These are phyloP conservation scores for Fonsecaea erecta DNA, from an alignment of 2,329 filamentous ascomycete species.

Conservation along the genomic window DNA sequence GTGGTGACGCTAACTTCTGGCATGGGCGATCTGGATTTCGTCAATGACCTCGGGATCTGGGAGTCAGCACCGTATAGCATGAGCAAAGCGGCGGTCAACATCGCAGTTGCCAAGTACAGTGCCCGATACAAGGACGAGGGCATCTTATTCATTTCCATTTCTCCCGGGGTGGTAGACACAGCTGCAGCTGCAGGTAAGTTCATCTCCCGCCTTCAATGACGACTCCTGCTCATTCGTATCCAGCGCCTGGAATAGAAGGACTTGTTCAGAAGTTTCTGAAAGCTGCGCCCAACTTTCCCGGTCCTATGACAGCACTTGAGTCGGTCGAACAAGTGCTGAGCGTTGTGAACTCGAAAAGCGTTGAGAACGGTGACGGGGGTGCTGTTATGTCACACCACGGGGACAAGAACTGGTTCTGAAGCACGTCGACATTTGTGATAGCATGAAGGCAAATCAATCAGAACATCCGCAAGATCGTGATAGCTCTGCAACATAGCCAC, in stretches of 20 bases:
- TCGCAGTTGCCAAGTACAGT: constrained; percentile 59
- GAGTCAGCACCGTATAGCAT: constrained; percentile 50
- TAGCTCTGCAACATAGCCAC: not conserved
- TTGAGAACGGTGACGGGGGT: constrained; percentile 56
- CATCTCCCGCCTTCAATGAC: not conserved
- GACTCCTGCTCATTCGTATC: not conserved
- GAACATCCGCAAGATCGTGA: not conserved
- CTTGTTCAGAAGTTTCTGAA: constrained; percentile 41
- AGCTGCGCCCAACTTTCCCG: constrained; percentile 51
- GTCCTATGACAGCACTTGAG: constrained; percentile 44
- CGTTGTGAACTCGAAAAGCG: constrained; percentile 46
- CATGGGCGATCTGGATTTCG: constrained; percentile 53
- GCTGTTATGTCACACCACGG: constrained; percentile 60
- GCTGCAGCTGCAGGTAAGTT: constrained; percentile 39
- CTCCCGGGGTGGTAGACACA: constrained; percentile 57
- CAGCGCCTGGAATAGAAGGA: constrained; percentile 2
- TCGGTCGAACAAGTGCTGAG: constrained; percentile 43
- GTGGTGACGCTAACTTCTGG: constrained; percentile 57
- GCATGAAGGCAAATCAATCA: not conserved
- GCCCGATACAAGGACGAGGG: constrained; percentile 56
- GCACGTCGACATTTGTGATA: not conserved
- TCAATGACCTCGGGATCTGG: constrained; percentile 45
- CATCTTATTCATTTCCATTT: constrained; percentile 58
- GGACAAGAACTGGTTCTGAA: constrained; percentile 58
- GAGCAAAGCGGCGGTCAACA: constrained; percentile 60